Percentiles rank a stretch among this genome's conserved stretches.
Evolutionary conservation across 306 rosid species (phyloP).

Genomic region (Cicer pinnatifidum): DNA sequence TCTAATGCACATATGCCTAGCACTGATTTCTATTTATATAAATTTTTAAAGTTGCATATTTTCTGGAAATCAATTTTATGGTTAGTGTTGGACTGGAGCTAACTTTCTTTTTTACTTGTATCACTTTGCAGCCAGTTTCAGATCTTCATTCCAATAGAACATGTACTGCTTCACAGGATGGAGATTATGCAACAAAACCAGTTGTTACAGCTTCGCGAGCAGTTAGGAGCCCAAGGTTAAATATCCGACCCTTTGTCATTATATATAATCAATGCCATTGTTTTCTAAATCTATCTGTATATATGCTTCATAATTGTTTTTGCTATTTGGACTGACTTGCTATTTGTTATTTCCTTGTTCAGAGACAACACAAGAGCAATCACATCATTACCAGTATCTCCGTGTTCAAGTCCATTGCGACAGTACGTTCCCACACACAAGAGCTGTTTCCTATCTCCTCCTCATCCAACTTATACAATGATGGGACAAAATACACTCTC

Average conservation of each 20-base stretch:
- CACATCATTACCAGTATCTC: conserved; percentile 88
- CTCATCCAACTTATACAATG: conserved; percentile 63
- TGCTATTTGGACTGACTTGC: conserved; percentile 6
- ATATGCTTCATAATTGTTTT: conserved; percentile 3
- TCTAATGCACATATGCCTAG: not conserved
- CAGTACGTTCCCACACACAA: conserved; percentile 61
- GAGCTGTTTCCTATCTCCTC: conserved; percentile 80
- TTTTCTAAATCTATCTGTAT: conserved; percentile 1
- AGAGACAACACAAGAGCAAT: conserved; percentile 73
- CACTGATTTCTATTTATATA: conserved; percentile 7
- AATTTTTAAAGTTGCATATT: conserved; percentile 14
- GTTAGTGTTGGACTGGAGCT: conserved; percentile 30
- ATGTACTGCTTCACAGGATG: conserved; percentile 43
- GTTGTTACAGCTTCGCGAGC: conserved; percentile 44
- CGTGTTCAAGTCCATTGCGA: conserved; percentile 87
- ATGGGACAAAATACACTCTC: conserved; percentile 60
- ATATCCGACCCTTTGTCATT: not conserved
- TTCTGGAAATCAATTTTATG: conserved; percentile 18
- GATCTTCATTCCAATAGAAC: conserved; percentile 46
- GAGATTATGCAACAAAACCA: conserved; percentile 48
- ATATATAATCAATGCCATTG: conserved; percentile 2
- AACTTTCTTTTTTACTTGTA: conserved; percentile 23
- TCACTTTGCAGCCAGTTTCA: conserved; percentile 44
- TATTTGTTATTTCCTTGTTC: conserved; percentile 41
- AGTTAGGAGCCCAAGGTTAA: conserved; percentile 50